phyloP scores from a whole-genome alignment of 352 stramenopile species.

The Phytopythium kandeliae region DNA sequence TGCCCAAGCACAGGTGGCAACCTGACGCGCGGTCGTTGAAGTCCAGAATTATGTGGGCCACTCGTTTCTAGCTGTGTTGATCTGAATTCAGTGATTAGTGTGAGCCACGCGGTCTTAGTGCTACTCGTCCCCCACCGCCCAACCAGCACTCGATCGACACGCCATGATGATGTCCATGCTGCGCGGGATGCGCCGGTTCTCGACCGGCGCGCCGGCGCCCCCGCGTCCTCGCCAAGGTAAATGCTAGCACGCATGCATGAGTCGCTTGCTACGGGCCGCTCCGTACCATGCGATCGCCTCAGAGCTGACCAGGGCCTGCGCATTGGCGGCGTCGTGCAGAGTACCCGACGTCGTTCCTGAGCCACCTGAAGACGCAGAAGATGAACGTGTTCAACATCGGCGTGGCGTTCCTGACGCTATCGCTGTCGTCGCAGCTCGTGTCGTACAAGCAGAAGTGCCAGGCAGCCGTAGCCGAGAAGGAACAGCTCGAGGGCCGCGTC shows the following conservation, averaged over 20 bases:
- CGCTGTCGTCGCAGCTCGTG: conserved; percentile 79
- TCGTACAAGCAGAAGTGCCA: conserved; percentile 65
- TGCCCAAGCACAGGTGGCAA: no score
- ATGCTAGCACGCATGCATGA: no score
- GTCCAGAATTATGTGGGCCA: background rate
- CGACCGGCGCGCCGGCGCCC: conserved; percentile 20
- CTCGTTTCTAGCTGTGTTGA: background rate
- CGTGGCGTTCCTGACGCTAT: conserved; percentile 77
- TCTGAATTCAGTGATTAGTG: background rate
- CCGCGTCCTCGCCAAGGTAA: conserved; percentile 25
- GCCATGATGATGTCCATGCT: conserved; percentile 22
- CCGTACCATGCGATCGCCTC: no score
- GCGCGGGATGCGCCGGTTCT: conserved; percentile 31
- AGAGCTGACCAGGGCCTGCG: background rate
- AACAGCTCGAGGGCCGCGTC: conserved; percentile 41
- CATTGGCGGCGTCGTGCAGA: conserved; percentile 16
- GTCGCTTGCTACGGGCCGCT: no score
- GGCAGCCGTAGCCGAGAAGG: conserved; percentile 26
- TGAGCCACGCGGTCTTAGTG: background rate
- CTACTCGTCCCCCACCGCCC: background rate
- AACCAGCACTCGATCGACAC: background rate
- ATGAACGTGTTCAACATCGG: conserved; percentile 86
- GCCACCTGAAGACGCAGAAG: conserved; percentile 71
- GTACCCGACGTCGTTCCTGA: conserved; percentile 81
- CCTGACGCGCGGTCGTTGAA: no score